phyloP scores from a whole-genome alignment of 768 basidiomycete species.

The Tremella yokohamensis region DNA sequence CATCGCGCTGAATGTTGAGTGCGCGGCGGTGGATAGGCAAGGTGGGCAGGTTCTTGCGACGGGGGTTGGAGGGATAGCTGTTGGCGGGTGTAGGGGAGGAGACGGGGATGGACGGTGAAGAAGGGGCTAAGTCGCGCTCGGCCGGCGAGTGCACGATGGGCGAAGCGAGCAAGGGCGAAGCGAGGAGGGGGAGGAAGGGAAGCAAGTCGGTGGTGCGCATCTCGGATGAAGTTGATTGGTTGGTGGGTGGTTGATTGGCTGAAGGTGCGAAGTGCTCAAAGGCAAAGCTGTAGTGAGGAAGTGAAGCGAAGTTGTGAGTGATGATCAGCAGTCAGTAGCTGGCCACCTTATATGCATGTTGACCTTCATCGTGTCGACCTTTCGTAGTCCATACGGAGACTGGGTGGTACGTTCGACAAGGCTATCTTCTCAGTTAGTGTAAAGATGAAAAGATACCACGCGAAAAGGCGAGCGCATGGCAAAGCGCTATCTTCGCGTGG shows the following conservation, averaged over 20 bases:
- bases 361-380: too few species aligned
- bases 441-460: too few species aligned
- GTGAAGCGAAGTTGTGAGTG: neutral
- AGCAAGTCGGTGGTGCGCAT: conserved; percentile 15
- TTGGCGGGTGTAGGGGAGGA: conserved; percentile 7
- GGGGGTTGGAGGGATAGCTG: conserved; percentile 12
- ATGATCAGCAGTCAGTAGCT: neutral
- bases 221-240: neutral
- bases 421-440: too few species aligned
- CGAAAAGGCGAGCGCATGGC: too few species aligned
- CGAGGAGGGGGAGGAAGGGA: conserved; percentile 17
- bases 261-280: neutral
- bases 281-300: neutral
- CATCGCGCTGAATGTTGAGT: conserved; percentile 1
- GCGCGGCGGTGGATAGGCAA: conserved; percentile 8
- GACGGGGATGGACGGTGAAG: conserved; percentile 7
- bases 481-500: too few species aligned
- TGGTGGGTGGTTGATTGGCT: neutral
- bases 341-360: neutral
- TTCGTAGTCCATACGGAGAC: too few species aligned
- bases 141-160: neutral
- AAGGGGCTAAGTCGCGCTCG: neutral
- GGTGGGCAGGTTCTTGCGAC: conserved; percentile 4
- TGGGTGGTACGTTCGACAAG: too few species aligned
- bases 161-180: conserved; percentile 12